Evolutionary conservation across 768 basidiomycete genomes (phyloP), one percentile per base, ranked within the genome.

Genomic region (Hericium erinaceus): DNA sequence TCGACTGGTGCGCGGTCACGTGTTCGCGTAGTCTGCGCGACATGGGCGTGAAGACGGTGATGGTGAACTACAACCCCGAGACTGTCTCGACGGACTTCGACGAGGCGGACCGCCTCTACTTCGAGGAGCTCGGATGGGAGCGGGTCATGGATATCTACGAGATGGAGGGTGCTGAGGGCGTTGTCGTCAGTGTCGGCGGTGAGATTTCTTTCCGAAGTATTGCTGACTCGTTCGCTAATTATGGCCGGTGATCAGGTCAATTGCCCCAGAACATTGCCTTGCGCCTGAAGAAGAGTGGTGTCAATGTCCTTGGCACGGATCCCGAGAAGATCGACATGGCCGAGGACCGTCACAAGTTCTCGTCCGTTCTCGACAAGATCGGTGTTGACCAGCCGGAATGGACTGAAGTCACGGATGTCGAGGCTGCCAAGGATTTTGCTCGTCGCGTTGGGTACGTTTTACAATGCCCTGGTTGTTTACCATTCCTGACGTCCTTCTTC

Each of bases 1-100:
- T 99, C 69, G 97, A 99, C 71, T 99, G 97, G 97, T 99, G 97
- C 70, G 95, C 97, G n/a, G 97, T 99, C 41, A 98, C 95, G 1
- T 98, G 95, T 70, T 93, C 94, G 13, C 80, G 97, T 59, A 89
- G 89, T 69, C 82, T 99, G 56, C 81, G 94, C 66, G 83, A 89
- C 62, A 90, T 93, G 82, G 94, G 95, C 70, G 87, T 89, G 68
- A 85, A 85, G 73, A 98, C 97, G 48, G 85, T 99, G 75, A 98
- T 98, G 95, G 81, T 99, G 80, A 99, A 99, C 78, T 99, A 99
- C 74, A 99, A 98, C 73, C 95, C 95, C 9, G 97, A 99, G 74
- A 99, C 97, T 3, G 97, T 98, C 44, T 98, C 95, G 7, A 99
- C 97, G 57, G 97, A 98, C 72, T 99, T 95, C 71, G 97, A 99